Evolutionary conservation across 148 eudicot genomes (phyloP).

Genomic region (Salicornia ramosissima): DNA sequence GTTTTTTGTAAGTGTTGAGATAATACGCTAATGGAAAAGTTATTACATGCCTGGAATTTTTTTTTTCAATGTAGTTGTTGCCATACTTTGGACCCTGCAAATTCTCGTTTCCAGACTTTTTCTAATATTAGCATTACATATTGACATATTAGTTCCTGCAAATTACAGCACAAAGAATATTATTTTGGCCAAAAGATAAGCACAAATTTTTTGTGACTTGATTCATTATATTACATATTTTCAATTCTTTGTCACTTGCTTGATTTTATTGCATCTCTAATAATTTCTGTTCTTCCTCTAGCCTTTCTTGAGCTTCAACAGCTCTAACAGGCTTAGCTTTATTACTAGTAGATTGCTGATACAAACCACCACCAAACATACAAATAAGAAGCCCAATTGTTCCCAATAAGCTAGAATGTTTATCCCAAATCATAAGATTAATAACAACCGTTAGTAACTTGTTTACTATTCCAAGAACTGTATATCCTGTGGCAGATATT

Average conservation of each 20-base stretch:
- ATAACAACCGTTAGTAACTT: constrained; percentile 89
- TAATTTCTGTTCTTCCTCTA: constrained; percentile 65
- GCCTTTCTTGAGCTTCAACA: constrained; percentile 35
- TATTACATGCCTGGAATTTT: too few species aligned
- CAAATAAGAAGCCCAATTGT: constrained; percentile 87
- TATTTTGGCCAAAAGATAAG: too few species aligned
- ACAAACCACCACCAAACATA: constrained; percentile 84
- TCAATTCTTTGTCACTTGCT: constrained; percentile 27
- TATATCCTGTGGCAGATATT: constrained; percentile 93
- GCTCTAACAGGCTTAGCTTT: constrained; percentile 49
- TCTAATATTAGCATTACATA: too few species aligned
- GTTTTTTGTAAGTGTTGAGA: too few species aligned
- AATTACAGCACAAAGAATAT: too few species aligned
- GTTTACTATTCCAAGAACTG: constrained; percentile 94
- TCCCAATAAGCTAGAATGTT: constrained; percentile 79
- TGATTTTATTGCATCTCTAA: constrained; percentile 61
- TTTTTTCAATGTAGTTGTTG: too few species aligned
- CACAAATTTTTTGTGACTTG: too few species aligned
- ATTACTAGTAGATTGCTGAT: constrained; percentile 79
- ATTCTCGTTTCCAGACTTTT: too few species aligned
- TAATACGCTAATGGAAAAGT: too few species aligned
- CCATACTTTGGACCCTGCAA: too few species aligned
- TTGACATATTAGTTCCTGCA: too few species aligned
- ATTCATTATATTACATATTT: too few species aligned
- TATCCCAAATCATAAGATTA: constrained; percentile 85